phyloP scores from a whole-genome alignment of 768 basidiomycete species.

The Pisolithus marmoratus region DNA sequence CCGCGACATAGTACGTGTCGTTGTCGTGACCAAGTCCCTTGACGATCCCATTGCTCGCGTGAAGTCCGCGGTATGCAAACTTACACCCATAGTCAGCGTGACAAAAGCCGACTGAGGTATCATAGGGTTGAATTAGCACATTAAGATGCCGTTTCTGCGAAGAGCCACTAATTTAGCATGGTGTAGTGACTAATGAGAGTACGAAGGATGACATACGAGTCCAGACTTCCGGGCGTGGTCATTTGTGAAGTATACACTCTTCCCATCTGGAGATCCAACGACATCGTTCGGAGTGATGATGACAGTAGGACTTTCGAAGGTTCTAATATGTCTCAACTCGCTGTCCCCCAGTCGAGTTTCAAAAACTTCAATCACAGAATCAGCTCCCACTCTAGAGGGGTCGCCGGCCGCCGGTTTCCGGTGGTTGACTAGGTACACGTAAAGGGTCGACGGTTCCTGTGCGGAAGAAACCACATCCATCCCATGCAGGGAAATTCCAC shows the following conservation, averaged over 20 bases:
- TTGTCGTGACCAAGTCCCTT: constrained; percentile 36
- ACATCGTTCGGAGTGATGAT: constrained; percentile 68
- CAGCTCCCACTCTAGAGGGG: constrained; percentile 49
- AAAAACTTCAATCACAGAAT: constrained; percentile 70
- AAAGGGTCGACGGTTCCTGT: constrained; percentile 43
- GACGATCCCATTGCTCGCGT: constrained; percentile 58
- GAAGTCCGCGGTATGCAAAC: constrained; percentile 45
- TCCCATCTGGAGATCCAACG: constrained; percentile 58
- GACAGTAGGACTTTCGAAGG: constrained; percentile 44
- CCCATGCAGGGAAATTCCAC: constrained; percentile 54
- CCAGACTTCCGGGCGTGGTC: constrained; percentile 53
- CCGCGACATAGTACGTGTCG: constrained; percentile 61
- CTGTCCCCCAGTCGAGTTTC: constrained; percentile 41
- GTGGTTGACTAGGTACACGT: constrained; percentile 70
- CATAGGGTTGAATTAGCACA: constrained; percentile 28
- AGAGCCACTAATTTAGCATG: background rate
- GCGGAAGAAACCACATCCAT: constrained; percentile 62
- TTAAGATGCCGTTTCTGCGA: constrained; percentile 17
- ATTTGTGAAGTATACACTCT: constrained; percentile 67
- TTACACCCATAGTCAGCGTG: constrained; percentile 57
- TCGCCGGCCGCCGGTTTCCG: constrained; percentile 42
- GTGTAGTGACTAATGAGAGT: background rate
- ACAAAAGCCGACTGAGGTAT: constrained; percentile 60
- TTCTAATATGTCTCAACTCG: constrained; percentile 47
- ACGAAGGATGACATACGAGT: constrained; percentile 34